Evolutionary conservation across 106 monocot genomes (phyloP).

Genomic region (Dioscorea zingiberensis): DNA sequence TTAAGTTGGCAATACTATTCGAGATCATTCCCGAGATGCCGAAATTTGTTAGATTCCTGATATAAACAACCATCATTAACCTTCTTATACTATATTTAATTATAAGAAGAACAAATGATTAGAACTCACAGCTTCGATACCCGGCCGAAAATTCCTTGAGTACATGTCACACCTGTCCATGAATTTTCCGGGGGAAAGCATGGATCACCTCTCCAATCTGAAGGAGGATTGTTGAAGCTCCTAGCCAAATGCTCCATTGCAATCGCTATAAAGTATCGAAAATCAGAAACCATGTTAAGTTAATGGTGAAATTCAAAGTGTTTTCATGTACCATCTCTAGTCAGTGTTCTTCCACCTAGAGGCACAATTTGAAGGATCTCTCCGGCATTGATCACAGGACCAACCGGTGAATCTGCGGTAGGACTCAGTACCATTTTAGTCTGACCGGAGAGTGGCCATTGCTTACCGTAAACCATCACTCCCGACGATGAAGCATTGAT

Average conservation of each 20-base stretch:
- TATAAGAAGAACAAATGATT: neutral
- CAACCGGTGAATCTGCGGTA: constrained; percentile 46
- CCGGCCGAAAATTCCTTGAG: constrained; percentile 12
- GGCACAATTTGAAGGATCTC: constrained; percentile 52
- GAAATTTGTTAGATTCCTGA: constrained; percentile 43
- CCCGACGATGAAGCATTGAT: constrained; percentile 72
- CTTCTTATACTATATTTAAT: neutral
- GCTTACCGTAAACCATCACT: constrained; percentile 54
- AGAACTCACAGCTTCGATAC: constrained; percentile 37
- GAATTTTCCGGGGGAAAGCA: constrained; percentile 43
- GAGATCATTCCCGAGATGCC: constrained; percentile 44
- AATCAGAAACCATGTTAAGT: neutral
- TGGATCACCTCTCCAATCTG: constrained; percentile 66
- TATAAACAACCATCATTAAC: neutral
- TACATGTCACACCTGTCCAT: constrained; percentile 54
- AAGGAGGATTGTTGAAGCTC: constrained; percentile 41
- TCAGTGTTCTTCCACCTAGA: constrained; percentile 29
- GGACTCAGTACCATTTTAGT: constrained; percentile 59
- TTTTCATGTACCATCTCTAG: constrained; percentile 43
- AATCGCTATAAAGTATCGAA: constrained; percentile 23
- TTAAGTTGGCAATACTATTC: constrained; percentile 28
- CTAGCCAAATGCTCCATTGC: constrained; percentile 58
- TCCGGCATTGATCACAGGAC: constrained; percentile 81
- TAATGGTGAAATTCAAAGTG: neutral
- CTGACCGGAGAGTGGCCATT: constrained; percentile 67